phyloP scores from a whole-genome alignment of 495 filamentous ascomycete species.

The Pyrenopolyporus hunteri region DNA sequence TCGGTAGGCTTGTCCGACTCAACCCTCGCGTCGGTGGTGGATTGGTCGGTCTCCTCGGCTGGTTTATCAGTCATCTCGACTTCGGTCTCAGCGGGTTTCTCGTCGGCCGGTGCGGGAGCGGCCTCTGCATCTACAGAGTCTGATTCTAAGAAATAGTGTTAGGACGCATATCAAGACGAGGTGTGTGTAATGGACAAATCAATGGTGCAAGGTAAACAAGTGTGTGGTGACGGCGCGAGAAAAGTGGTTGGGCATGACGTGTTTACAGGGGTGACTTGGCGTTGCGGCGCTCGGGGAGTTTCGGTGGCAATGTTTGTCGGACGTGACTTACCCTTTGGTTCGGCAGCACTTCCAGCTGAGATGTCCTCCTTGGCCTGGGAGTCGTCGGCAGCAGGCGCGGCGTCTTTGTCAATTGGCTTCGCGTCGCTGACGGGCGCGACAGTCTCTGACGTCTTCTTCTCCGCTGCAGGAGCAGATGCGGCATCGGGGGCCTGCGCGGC shows the following conservation, averaged over 20 bases:
- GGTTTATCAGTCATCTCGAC: slow-evolving; percentile 38
- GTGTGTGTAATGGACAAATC: background rate
- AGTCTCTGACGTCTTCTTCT: slow-evolving; percentile 18
- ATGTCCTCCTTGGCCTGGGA: slow-evolving; percentile 18
- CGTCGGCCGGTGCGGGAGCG: slow-evolving; percentile 23
- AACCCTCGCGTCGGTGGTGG: slow-evolving; percentile 36
- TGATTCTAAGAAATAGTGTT: slow-evolving; percentile 10
- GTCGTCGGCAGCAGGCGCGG: slow-evolving; percentile 19
- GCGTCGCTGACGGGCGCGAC: slow-evolving; percentile 38
- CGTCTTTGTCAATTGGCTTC: slow-evolving; percentile 33
- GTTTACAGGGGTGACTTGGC: slow-evolving; percentile 10
- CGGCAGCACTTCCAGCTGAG: slow-evolving; percentile 34
- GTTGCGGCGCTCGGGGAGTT: slow-evolving; percentile 13
- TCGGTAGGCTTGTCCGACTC: slow-evolving; percentile 36
- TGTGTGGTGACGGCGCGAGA: background rate
- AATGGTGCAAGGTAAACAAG: slow-evolving; percentile 9
- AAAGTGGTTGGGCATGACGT: slow-evolving; percentile 10
- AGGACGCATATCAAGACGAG: slow-evolving; percentile 1
- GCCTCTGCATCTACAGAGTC: slow-evolving; percentile 7
- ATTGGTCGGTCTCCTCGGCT: slow-evolving; percentile 15
- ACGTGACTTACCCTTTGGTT: slow-evolving; percentile 39
- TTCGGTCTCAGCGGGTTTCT: slow-evolving; percentile 40
- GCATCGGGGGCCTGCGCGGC: slow-evolving; percentile 33
- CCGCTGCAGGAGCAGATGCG: slow-evolving; percentile 14
- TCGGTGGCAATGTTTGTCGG: slow-evolving; percentile 7